Percentiles rank a stretch among this genome's conserved stretches.
These are phyloP conservation scores for Dactylorhiza incarnata DNA, from an alignment of 106 monocot species.

Conservation along the genomic window DNA sequence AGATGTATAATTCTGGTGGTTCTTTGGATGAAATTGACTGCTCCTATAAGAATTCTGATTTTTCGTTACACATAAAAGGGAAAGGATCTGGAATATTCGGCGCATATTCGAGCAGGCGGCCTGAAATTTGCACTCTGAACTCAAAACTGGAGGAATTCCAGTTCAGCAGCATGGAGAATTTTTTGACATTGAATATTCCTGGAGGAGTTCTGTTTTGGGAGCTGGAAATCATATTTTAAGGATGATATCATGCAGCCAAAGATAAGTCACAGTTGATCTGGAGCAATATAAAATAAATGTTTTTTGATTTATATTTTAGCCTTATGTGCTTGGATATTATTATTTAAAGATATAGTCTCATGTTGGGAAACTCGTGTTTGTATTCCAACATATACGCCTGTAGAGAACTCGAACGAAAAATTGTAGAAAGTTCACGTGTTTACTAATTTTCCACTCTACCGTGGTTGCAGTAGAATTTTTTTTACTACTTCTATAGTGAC, in stretches of 20 bases:
- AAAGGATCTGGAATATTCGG: slow-evolving; percentile 38
- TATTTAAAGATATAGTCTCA: neutral
- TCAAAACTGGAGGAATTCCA: slow-evolving; percentile 22
- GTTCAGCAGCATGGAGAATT: slow-evolving; percentile 12
- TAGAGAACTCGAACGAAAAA: too few species aligned
- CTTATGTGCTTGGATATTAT: neutral
- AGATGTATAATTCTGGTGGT: slow-evolving; percentile 49
- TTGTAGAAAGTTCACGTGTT: too few species aligned
- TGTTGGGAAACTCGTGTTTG: too few species aligned
- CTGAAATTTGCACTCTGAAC: slow-evolving; percentile 23
- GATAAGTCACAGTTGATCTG: neutral
- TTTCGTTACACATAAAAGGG: slow-evolving; percentile 19
- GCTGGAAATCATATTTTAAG: slow-evolving; percentile 14
- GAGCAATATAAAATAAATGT: neutral
- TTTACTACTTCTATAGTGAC: too few species aligned
- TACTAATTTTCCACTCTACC: too few species aligned
- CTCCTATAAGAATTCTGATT: neutral
- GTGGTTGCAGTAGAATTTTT: too few species aligned
- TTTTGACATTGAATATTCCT: slow-evolving; percentile 33
- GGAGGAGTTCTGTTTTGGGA: slow-evolving; percentile 15
- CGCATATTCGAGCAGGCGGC: slow-evolving; percentile 31
- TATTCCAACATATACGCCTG: too few species aligned
- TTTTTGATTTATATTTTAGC: neutral
- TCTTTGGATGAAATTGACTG: slow-evolving; percentile 22
- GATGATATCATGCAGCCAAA: neutral